Percentiles rank a stretch among this genome's conserved stretches.
Conservation (phyloP, 1,284 basidiomycete genomes). For the Fomitopsis palustris region DNA sequence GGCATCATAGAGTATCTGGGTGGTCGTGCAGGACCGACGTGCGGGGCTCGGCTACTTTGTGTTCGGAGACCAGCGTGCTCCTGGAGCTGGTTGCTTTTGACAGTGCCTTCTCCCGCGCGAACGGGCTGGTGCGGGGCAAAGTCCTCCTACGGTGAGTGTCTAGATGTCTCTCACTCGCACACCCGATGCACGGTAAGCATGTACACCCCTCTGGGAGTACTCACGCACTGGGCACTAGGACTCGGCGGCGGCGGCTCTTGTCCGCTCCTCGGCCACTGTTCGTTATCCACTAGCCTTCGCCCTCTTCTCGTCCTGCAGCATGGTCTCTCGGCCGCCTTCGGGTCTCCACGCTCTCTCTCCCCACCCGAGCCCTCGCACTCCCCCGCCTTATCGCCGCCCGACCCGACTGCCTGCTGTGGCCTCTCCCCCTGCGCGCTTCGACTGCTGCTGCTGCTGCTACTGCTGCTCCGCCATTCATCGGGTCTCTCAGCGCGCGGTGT, state of each 20-base stretch:
- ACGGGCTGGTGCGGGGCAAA: neutral
- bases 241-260: neutral
- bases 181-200: neutral
- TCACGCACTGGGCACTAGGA: neutral
- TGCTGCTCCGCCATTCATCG: neutral
- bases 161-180: neutral
- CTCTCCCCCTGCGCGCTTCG: neutral
- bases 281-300: neutral
- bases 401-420: neutral
- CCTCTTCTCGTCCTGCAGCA: neutral
- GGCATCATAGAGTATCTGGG: too few species aligned
- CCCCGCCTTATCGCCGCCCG: neutral
- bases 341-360: neutral
- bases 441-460: too few species aligned
- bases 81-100: neutral
- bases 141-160: neutral
- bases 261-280: neutral
- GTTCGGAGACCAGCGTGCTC: neutral
- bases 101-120: neutral
- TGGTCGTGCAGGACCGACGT: too few species aligned
- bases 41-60: neutral
- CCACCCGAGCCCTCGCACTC: neutral
- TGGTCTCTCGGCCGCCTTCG: neutral
- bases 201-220: neutral
- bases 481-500: neutral